Evolutionary conservation across 2,329 filamentous ascomycete species (phyloP).

Genomic region (Furcasterigmium furcatum): DNA sequence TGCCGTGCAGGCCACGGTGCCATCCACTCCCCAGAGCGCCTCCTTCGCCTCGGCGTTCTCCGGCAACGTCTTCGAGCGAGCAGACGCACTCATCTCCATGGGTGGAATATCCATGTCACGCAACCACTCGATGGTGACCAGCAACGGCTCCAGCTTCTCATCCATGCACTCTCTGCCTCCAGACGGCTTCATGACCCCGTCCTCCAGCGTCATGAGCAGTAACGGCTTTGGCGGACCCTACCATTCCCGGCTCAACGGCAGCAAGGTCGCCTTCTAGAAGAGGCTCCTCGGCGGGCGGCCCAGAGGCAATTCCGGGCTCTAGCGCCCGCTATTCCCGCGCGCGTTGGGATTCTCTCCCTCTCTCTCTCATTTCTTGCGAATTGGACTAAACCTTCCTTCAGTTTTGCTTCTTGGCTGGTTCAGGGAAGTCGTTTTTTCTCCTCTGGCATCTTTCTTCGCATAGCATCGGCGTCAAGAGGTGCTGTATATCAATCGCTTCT

Average conservation of each 20-base stretch:
- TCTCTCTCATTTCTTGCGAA: not conserved
- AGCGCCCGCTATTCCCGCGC: not conserved
- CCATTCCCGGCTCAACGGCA: slow-evolving; percentile 31
- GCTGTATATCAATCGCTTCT: no score
- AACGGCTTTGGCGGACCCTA: slow-evolving; percentile 17
- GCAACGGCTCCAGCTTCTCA: slow-evolving; percentile 33
- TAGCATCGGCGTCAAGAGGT: not conserved
- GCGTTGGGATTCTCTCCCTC: not conserved
- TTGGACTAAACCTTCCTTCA: no score
- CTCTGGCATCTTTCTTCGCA: not conserved
- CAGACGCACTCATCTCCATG: slow-evolving; percentile 54
- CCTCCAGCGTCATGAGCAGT: slow-evolving; percentile 23
- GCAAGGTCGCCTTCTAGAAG: slow-evolving; percentile 31
- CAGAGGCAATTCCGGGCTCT: not conserved
- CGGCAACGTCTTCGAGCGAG: slow-evolving; percentile 58
- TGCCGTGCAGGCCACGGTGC: slow-evolving; percentile 85
- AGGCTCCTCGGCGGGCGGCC: slow-evolving; percentile 3
- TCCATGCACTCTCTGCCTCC: slow-evolving; percentile 38
- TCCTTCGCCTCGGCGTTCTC: slow-evolving; percentile 53
- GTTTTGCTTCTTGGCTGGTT: not conserved
- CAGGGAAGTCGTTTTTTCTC: not conserved
- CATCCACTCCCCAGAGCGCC: slow-evolving; percentile 61
- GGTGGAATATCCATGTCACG: slow-evolving; percentile 56
- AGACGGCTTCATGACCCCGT: slow-evolving; percentile 29
- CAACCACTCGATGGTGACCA: slow-evolving; percentile 15